Conservation (phyloP, 2,329 filamentous ascomycete species). For the Macrophomina tecta region DNA sequence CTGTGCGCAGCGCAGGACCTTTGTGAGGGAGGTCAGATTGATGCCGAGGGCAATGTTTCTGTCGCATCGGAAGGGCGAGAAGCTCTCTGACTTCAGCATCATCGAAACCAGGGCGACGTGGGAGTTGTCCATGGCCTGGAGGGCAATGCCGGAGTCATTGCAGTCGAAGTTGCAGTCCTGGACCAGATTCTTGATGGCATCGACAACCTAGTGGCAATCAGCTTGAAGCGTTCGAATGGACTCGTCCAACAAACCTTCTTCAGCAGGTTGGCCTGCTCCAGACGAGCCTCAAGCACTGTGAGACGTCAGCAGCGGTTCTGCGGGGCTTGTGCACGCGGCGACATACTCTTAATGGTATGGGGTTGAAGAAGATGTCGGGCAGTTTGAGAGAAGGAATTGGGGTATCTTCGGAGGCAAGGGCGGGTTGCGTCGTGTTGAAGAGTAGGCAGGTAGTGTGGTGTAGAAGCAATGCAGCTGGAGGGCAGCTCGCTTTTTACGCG, state of each 20-base stretch:
- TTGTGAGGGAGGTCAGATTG: constrained; percentile 95
- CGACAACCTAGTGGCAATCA: constrained; percentile 73
- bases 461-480: constrained; percentile 2
- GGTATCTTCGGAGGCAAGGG: constrained; percentile 18
- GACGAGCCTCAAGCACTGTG: constrained; percentile 91
- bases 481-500: constrained; percentile 9
- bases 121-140: constrained; percentile 99
- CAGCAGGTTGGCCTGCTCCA: constrained; percentile 90
- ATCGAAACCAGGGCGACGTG: constrained; percentile 99
- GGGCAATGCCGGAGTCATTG: constrained; percentile 98
- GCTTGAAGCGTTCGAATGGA: constrained; percentile 16
- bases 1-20: constrained; percentile 93
- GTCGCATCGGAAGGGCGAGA: constrained; percentile 96
- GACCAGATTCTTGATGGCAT: constrained; percentile 98
- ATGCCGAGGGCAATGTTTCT: constrained; percentile 98
- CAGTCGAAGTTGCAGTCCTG: constrained; percentile 99
- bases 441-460: constrained; percentile 9
- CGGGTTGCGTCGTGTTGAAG: constrained; percentile 5
- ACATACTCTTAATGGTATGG: constrained; percentile 29
- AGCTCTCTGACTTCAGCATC: constrained; percentile 95
- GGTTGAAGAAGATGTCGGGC: neutral
- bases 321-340: neutral
- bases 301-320: constrained; percentile 20
- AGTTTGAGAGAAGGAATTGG: constrained; percentile 12
- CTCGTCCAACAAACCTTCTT: constrained; percentile 73